phyloP scores from a whole-genome alignment of 2,329 filamentous ascomycete species.

The Fusarium citri region DNA sequence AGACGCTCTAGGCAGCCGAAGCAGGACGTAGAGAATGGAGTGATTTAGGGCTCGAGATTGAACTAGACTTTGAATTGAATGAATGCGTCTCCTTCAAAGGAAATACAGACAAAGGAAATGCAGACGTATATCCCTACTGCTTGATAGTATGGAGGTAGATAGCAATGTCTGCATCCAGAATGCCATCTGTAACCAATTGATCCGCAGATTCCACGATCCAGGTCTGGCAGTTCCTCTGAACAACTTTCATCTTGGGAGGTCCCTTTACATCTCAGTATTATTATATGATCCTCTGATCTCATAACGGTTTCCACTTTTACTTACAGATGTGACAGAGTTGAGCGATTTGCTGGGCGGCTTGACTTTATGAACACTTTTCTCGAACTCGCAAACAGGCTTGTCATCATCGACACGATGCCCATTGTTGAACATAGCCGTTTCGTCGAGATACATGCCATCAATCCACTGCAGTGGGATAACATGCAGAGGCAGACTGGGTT shows the following conservation, averaged over 20 bases:
- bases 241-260: not conserved
- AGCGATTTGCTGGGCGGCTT: not conserved
- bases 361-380: not conserved
- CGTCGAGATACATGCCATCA: fast-evolving
- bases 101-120: fast-evolving
- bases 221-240: slow-evolving; percentile 19
- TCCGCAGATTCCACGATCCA: slow-evolving; percentile 15
- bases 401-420: fast-evolving
- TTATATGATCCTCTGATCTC: fast-evolving
- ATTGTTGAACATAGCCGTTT: not conserved
- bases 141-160: not conserved
- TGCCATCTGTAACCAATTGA: not conserved
- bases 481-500: not conserved
- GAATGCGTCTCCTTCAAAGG: no score
- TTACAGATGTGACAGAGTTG: not conserved
- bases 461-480: not conserved
- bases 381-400: fast-evolving
- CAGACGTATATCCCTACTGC: not conserved
- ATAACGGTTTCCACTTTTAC: not conserved
- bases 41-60: no score
- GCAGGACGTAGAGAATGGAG: no score
- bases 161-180: not conserved
- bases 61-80: no score
- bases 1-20: no score
- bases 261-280: fast-evolving